Evolutionary conservation across 352 stramenopile genomes (phyloP).

Genomic region (Phytophthora sansomeana): DNA sequence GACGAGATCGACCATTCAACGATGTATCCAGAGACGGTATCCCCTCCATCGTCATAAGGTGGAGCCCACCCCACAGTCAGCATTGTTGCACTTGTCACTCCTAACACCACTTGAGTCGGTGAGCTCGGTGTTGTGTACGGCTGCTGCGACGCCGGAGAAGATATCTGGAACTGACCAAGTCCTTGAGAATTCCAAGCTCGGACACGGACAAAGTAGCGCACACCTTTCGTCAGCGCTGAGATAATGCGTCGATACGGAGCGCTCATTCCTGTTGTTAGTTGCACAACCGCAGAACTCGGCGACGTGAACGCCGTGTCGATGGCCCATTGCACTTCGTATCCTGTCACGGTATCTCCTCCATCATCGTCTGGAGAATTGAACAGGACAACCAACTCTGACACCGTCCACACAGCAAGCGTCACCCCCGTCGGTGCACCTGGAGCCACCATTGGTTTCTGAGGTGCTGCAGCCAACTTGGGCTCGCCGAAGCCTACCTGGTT

Average conservation of each 20-base stretch:
- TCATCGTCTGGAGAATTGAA: constrained; percentile 90
- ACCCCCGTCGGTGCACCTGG: constrained; percentile 74
- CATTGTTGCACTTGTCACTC: constrained; percentile 88
- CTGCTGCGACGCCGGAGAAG: constrained; percentile 91
- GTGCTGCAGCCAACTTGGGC: constrained; percentile 53
- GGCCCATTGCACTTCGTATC: constrained; percentile 95
- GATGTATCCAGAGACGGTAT: constrained; percentile 88
- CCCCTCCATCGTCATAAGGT: constrained; percentile 90
- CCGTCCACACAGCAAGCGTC: constrained; percentile 68
- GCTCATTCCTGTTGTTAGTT: constrained; percentile 60
- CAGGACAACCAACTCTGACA: constrained; percentile 90
- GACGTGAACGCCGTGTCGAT: constrained; percentile 76
- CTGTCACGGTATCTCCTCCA: constrained; percentile 86
- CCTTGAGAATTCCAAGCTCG: constrained; percentile 77
- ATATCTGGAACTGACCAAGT: constrained; percentile 81
- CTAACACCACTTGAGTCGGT: constrained; percentile 84
- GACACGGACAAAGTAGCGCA: constrained; percentile 79
- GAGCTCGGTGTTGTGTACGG: constrained; percentile 91
- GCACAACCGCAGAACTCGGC: constrained; percentile 44
- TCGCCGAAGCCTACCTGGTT: constrained; percentile 94
- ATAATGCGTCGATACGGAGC: constrained; percentile 70
- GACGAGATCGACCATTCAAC: constrained; percentile 94
- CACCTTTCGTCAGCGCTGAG: constrained; percentile 66
- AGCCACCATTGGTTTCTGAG: constrained; percentile 86
- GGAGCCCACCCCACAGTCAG: constrained; percentile 90